Evolutionary conservation across 768 basidiomycete species (phyloP).

Genomic region (Rhodocollybia butyracea): DNA sequence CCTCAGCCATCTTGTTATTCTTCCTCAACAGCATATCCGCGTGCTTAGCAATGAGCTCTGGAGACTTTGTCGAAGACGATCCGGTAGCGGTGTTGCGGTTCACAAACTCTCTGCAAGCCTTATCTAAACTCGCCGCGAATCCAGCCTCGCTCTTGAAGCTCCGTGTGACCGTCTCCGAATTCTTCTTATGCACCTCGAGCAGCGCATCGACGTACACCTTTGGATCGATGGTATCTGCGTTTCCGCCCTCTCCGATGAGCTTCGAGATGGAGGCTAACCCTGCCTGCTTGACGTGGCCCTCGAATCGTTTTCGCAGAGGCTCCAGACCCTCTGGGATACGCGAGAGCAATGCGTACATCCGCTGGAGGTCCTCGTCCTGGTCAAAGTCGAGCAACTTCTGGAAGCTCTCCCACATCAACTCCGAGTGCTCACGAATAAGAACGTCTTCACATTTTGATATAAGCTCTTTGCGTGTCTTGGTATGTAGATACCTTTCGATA

Average conservation of each 20-base stretch:
- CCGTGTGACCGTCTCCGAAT: slow-evolving; percentile 81
- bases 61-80: slow-evolving; percentile 78
- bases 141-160: slow-evolving; percentile 92
- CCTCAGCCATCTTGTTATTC: slow-evolving; percentile 94
- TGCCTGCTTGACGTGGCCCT: slow-evolving; percentile 87
- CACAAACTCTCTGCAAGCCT: slow-evolving; percentile 94
- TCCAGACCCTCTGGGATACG: slow-evolving; percentile 90
- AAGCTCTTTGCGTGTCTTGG: slow-evolving; percentile 82
- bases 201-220: slow-evolving; percentile 94
- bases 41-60: slow-evolving; percentile 90
- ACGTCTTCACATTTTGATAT: slow-evolving; percentile 86
- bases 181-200: slow-evolving; percentile 89
- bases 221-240: slow-evolving; percentile 72
- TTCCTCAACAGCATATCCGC: slow-evolving; percentile 89
- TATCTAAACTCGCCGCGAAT: slow-evolving; percentile 90
- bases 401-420: slow-evolving; percentile 91
- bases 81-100: slow-evolving; percentile 92
- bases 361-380: slow-evolving; percentile 90
- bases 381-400: slow-evolving; percentile 88
- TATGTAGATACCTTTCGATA: slow-evolving; percentile 90
- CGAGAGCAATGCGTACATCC: slow-evolving; percentile 89
- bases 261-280: slow-evolving; percentile 82
- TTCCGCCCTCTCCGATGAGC: slow-evolving; percentile 57
- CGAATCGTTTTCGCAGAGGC: slow-evolving; percentile 88
- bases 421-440: slow-evolving; percentile 83